A percentile compares a stretch with the other conserved stretches of the same genome.
Evolutionary conservation across 768 basidiomycete genomes (phyloP).

Genomic region (Pleurotus cornucopiae): DNA sequence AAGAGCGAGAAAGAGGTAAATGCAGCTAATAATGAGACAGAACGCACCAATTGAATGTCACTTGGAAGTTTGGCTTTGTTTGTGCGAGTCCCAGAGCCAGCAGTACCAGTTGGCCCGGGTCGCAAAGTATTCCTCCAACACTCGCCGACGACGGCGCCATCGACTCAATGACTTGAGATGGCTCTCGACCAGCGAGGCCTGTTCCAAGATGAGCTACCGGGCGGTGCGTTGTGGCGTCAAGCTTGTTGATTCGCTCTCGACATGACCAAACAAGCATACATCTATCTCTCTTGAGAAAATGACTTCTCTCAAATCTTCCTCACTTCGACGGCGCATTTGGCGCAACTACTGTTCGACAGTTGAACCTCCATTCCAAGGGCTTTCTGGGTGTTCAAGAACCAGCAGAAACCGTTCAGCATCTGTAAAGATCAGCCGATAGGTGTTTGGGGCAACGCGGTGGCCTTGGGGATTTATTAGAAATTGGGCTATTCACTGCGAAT

Average conservation of each 20-base stretch:
- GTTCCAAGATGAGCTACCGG: too few relatives aligned
- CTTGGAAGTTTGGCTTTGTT: too few relatives aligned
- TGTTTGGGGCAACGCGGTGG: slow-evolving; percentile 3
- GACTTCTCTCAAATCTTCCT: slow-evolving; percentile 21
- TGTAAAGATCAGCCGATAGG: slow-evolving; percentile 48
- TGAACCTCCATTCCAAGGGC: slow-evolving; percentile 17
- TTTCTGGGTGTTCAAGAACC: slow-evolving; percentile 48
- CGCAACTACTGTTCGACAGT: slow-evolving; percentile 12
- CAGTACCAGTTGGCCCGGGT: too few relatives aligned
- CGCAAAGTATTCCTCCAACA: too few relatives aligned
- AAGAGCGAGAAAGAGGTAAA: too few relatives aligned
- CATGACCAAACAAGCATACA: slow-evolving; percentile 34
- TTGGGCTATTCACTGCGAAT: neutral
- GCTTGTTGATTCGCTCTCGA: slow-evolving; percentile 20
- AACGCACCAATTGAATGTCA: too few relatives aligned
- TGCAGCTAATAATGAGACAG: too few relatives aligned
- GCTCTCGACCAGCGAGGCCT: too few relatives aligned
- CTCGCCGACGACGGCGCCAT: too few relatives aligned
- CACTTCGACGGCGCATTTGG: slow-evolving; percentile 24
- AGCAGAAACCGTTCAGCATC: slow-evolving; percentile 60
- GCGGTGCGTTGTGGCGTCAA: too few relatives aligned
- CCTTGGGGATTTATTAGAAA: neutral
- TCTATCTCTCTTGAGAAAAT: slow-evolving; percentile 40
- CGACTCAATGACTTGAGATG: too few relatives aligned
- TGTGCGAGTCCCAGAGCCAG: too few relatives aligned